Percentiles rank a stretch among this genome's conserved stretches.
These are phyloP conservation scores for Nelumbo lutea DNA, from an alignment of 164 flowering plant species.

Conservation along the genomic window DNA sequence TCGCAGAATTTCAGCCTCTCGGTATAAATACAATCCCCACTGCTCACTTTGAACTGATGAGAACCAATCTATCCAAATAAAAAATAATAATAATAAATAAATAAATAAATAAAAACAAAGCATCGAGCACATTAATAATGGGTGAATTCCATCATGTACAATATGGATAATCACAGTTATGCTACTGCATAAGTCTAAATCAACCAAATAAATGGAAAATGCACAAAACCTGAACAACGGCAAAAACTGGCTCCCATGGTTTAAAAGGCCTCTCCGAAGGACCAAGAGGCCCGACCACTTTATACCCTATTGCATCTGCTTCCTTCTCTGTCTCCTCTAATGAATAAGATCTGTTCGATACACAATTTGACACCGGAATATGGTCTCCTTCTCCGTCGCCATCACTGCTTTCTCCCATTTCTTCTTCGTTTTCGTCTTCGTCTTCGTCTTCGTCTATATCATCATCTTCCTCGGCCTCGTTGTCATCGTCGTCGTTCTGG, in stretches of 20 bases:
- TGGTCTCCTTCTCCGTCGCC: constrained; percentile 16
- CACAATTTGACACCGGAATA: constrained; percentile 13
- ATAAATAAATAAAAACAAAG: constrained; percentile 1
- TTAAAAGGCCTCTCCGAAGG: constrained; percentile 56
- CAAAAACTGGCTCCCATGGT: constrained; percentile 73
- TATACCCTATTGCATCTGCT: constrained; percentile 84
- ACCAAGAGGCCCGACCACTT: constrained; percentile 68
- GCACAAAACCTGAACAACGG: constrained; percentile 75
- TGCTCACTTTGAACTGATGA: constrained; percentile 97
- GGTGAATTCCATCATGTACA: not conserved
- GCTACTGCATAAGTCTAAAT: not conserved
- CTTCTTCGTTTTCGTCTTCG: constrained; percentile 24
- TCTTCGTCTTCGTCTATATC: constrained; percentile 20
- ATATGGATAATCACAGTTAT: not conserved
- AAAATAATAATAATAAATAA: not conserved
- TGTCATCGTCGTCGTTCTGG: constrained; percentile 8
- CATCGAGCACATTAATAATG: not conserved
- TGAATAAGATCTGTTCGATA: constrained; percentile 30
- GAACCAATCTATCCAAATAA: constrained; percentile 69
- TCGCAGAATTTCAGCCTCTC: constrained; percentile 89
- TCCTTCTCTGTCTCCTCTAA: constrained; percentile 64
- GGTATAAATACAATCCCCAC: constrained; percentile 67
- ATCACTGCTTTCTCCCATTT: constrained; percentile 21
- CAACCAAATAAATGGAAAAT: not conserved
- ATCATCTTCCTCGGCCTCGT: constrained; percentile 14